Base-by-base conservation (phyloP, 2,329 filamentous ascomycete genomes). In the Phyllosticta citribraziliensis region DNA sequence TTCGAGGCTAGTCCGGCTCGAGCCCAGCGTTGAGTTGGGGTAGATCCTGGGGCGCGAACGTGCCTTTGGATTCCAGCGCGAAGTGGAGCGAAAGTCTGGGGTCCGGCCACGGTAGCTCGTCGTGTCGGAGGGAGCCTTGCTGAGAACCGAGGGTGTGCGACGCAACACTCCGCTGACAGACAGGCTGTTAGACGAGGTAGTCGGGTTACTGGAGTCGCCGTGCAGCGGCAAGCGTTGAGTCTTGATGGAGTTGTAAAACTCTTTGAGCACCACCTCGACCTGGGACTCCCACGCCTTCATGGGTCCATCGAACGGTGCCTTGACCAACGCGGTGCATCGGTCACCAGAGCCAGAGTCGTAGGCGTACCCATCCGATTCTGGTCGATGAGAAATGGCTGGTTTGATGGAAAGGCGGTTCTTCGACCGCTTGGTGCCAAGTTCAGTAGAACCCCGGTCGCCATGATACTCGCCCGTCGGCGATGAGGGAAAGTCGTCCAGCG, bases 1-100 rank as follows among this genome's bases (percentile, higher is more conserved):
- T 63, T 99, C 94, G 65, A 99, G 84, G 74, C 93, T 97, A 10
- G 93, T 97, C 57, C 92, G 85, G 70, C 91, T 97, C 0, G 93
- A 97, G 24, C 88, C 91, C 70, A 96, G 84, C 12, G 89, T 91
- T 51, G 88, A 93, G 57, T 84, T 83, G 51, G 88, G 87, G 64
- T 94, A 87, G 27, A 91, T 71, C 63, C 88, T 83, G 24, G 88
- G 88, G 55, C 92, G 82, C 1, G 91, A 96, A 58, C 93, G 85
- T 68, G 88, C 91, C 75, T 96, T 96, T 47, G 88, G 89, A 53
- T 85, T 83, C 88, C 91, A 97, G 58, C 90, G 82, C 57, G 86
- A 86, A 0, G 85, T 83, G 56, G 81, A 79, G 64, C 84, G 77
- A 69, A 82, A 78, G 66, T 95, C 88, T 25, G 83, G 76, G 12